Conservation (phyloP, 257 asterid genomes). For the Solanum tacnaense region DNA sequence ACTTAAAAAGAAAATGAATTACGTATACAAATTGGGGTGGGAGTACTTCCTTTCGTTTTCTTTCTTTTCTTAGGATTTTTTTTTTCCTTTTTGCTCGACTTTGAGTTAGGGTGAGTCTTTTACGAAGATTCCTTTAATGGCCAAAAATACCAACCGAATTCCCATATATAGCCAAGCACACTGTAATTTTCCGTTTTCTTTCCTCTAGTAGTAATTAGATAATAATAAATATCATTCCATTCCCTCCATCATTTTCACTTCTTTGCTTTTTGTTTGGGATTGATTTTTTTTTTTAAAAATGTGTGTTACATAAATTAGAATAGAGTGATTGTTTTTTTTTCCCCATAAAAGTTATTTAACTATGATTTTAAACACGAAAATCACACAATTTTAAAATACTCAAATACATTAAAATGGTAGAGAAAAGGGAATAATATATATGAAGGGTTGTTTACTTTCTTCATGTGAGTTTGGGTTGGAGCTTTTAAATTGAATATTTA, state of each 20-base stretch:
- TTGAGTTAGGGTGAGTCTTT: background rate
- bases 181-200: background rate
- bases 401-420: background rate
- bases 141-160: background rate
- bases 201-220: background rate
- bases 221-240: background rate
- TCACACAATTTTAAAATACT: background rate
- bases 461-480: background rate
- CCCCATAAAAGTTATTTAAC: background rate
- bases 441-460: too few relatives aligned
- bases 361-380: background rate
- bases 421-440: background rate
- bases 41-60: background rate
- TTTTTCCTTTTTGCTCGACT: background rate
- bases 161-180: background rate
- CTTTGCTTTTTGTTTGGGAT: background rate
- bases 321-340: background rate
- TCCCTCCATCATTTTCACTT: background rate
- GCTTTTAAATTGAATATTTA: background rate
- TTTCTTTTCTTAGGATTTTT: background rate
- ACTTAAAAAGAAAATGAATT: background rate
- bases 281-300: background rate
- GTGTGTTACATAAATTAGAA: background rate
- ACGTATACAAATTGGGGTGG: background rate
- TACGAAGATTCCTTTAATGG: background rate